Conservation (phyloP, 2,329 filamentous ascomycete genomes). For the Macroventuria anomochaeta region DNA sequence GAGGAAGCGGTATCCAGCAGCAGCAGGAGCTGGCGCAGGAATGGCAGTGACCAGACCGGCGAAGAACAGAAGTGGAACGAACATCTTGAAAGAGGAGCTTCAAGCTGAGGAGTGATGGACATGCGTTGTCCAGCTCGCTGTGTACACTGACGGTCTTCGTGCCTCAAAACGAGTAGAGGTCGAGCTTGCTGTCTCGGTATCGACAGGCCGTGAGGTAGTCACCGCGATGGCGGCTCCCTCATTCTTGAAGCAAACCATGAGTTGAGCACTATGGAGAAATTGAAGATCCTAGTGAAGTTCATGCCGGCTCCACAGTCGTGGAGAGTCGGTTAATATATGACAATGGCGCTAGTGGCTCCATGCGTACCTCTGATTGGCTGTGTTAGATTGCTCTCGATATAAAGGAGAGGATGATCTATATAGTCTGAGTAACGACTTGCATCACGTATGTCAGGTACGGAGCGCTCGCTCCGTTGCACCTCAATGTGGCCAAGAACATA, state of each 20-base stretch:
- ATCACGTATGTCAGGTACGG: neutral
- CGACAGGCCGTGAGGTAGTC: neutral
- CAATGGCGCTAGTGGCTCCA: neutral
- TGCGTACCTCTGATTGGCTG: conserved; percentile 2
- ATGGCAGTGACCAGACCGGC: conserved; percentile 4
- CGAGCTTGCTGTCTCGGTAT: neutral
- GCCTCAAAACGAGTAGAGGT: neutral
- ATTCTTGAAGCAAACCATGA: conserved; percentile 1
- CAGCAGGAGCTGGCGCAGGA: conserved; percentile 5
- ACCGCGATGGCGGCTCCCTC: neutral
- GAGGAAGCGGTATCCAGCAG: conserved; percentile 26
- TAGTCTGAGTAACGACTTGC: neutral
- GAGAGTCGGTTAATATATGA: conserved; percentile 9
- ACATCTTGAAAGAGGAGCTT: neutral
- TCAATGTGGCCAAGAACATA: neutral
- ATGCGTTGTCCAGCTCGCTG: neutral
- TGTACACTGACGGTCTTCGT: neutral
- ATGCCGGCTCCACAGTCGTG: neutral
- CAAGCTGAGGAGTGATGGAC: neutral
- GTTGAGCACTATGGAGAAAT: conserved; percentile 4
- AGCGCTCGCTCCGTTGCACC: conserved; percentile 1
- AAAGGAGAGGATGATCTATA: conserved; percentile 4
- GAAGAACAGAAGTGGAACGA: conserved; percentile 3
- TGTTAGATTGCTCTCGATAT: conserved; percentile 4
- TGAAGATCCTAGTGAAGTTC: neutral